Conservation (phyloP, 2,329 filamentous ascomycete species). For the Botrytis cinerea region DNA sequence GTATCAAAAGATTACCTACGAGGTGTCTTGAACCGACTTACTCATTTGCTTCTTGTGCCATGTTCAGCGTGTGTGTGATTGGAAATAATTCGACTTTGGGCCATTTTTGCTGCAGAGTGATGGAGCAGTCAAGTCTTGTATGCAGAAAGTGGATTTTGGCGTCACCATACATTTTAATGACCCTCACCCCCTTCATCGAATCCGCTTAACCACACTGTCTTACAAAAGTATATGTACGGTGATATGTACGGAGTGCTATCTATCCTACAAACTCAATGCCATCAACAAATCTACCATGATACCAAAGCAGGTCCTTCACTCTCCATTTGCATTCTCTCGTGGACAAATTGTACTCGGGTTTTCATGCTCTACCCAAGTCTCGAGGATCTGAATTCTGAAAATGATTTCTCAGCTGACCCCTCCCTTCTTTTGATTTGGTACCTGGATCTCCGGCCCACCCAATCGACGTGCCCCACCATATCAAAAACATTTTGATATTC, state of each 20-base stretch:
- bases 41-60: background rate
- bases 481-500: slow-evolving; percentile 1
- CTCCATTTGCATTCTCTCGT: too few species aligned
- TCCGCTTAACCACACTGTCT: background rate
- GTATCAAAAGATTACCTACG: background rate
- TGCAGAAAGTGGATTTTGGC: slow-evolving; percentile 4
- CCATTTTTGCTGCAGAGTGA: slow-evolving; percentile 4
- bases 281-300: background rate
- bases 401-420: background rate
- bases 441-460: slow-evolving; percentile 16
- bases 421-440: background rate
- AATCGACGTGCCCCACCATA: background rate
- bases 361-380: background rate
- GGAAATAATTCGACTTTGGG: background rate
- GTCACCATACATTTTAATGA: slow-evolving; percentile 5
- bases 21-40: background rate
- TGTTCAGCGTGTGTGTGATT: background rate
- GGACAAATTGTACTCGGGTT: background rate
- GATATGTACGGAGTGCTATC: background rate
- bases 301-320: background rate
- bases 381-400: background rate
- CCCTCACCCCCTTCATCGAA: slow-evolving; percentile 15
- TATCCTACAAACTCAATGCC: background rate
- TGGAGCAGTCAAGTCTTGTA: slow-evolving; percentile 5
- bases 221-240: background rate